Evolutionary conservation across 176 grass and related monocot genomes (phyloP), one percentile per base, ranked within the genome.

Genomic region (Tuctoria greenei): DNA sequence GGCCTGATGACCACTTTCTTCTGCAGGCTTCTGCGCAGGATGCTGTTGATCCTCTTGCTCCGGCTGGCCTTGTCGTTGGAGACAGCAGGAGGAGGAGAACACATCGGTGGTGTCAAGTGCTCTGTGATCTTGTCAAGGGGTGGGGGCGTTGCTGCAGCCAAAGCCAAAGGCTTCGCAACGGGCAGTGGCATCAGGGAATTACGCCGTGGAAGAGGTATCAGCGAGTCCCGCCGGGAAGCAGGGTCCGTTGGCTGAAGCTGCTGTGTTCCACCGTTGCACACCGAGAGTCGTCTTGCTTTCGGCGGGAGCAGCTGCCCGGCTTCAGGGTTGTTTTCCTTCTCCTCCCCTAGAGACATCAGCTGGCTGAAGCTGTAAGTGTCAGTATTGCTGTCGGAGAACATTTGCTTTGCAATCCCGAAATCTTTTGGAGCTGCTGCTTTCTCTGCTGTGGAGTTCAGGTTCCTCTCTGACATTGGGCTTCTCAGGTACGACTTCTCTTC

Each of bases 1-100:
- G 91, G 68, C 57, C 91, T 79, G 57, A 98, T 80, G 80, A 99
- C 75, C 66, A 99, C 95, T 51, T 94, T 99, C 91, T 99, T 99
- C 74, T 99, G 95, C 15, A 99, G 78, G 83, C 95, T 99, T 66
- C 89, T 84, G 28, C 89, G 83, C 42, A 99, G 82, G 67, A 98
- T 98, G 81, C 69, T 94, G 66, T 56, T 88, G 64, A 93, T 89
- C 79, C 57, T 94, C 83, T 77, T 94, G 35, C 62, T 86, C 51
- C 86, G 61, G 59, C 88, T 80, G 8, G 65, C 63, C 67, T 67
- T 93, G 56, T 76, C 75, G 14, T 46, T 42, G 74, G 63, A 64
- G 49, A 82, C 20, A n/a, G 58, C 75, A 0, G 47, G 83, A 25
- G 47, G 83, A 25, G 86, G 77, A 4, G 83, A 86, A 36, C 54